Base-by-base conservation (phyloP, 2,329 filamentous ascomycete genomes). In the Aspergillus pseudonomiae region DNA sequence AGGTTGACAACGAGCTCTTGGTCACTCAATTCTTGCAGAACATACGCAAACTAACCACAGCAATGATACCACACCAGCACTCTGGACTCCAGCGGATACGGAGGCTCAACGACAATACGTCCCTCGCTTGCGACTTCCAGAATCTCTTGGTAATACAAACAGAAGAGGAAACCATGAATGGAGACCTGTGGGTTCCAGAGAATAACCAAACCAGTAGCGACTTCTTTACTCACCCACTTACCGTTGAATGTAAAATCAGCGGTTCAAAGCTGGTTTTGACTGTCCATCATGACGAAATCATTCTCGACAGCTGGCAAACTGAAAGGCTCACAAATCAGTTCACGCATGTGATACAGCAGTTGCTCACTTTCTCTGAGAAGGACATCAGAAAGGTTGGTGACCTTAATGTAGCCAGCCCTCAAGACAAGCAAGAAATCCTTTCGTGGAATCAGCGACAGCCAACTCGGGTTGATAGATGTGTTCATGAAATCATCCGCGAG, bases 251-350 rank as follows among this genome's bases (percentile, higher is more conserved):
- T 73, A 87, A 85, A 4, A 77, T 89, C 6, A 71, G 67, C 0
- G 83, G 86, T 41, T 79, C 83, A 2, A 79, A 81, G 1, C 85
- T 90, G 70, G 74, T 84, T 19, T 79, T 88, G 61, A 88, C 87
- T 78, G 87, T 87, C 0, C 88, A 88, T 68, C 89, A 89, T 68
- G 88, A 91, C 70, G 87, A 86, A 26, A 83, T 84, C n/a, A 82
- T 84, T 0, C 83, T 90, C 21, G 78, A 79, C 21, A 79, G 77
- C 36, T 75, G 78, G 28, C 80, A 83, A 21, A 85, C 89, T 77
- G 78, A 88, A 68, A 79, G 80, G 36, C 82, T 87, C 6, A 75
- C 89, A 12, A 73, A 77, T 1, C 85, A 89, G 64, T 79, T 91
- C 14, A 65, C 65, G 12, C 72, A 72, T 52, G 70, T 79, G 6